Base-by-base conservation (phyloP, 1,284 basidiomycete species). In the Kwoniella shivajii region DNA sequence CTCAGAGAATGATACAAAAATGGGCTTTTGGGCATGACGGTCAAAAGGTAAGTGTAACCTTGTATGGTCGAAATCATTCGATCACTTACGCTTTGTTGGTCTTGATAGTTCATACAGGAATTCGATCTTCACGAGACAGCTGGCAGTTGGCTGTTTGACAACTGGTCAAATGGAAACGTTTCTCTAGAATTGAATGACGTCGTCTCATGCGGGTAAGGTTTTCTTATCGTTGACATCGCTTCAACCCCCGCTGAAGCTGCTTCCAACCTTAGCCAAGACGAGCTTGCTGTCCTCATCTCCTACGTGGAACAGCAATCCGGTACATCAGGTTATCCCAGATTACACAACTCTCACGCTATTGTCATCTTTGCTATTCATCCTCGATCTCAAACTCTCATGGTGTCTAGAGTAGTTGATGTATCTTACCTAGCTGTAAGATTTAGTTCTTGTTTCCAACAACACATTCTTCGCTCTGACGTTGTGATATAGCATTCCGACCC, bases 401-500 rank as follows among this genome's bases (percentile, higher is more conserved):
- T 75, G 6, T 34, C 56, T 10, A 61, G 69, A n/a, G 54, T 71
- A 9, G 64, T 69, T 11, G 56, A 63, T 18, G 54, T 78, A 1
- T 63, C 70, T 4, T 76, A 73, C 54, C 56, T 65, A 13, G 69
- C 73, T 5, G 70, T 76, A 46, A 51, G 71, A n/a, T 14, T n/a
- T 37, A 13, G 33, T 37, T 36, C 6, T 7, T 9, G 38, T 22
- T 41, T 6, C 38, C n/a, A 9, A 13, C 22, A 10, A 20, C 36
- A 13, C 14, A 18, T 14, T 16, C 11, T 18, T n/a, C n/a, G n/a
- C n/a, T n/a, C 45, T 24, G 18, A 36, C 6, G 14, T 48, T 22
- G 5, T n/a, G 16, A 18, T 11, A 7, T 52, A 77, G 71, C 67
- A 72, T n/a, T 61, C 67, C 20, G 78, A 80, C 54, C 72, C 75